Evolutionary conservation across 306 rosid genomes (phyloP).

Genomic region (Lupinus albus): DNA sequence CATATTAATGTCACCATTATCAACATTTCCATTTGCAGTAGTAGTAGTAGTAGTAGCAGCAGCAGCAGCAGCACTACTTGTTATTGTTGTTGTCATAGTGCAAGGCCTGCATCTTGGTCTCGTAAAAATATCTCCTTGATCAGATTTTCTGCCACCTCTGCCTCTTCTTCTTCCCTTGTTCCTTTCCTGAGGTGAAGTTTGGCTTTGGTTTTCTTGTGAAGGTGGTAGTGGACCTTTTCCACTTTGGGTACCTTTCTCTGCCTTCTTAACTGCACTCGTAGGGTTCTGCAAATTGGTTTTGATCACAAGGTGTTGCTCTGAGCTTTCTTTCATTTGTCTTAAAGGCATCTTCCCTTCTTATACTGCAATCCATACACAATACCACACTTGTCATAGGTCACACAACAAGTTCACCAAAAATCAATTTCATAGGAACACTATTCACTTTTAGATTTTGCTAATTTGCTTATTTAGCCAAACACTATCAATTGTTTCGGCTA

Average conservation of each 20-base stretch:
- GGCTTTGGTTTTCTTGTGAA: constrained; percentile 57
- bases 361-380: constrained; percentile 31
- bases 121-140: constrained; percentile 78
- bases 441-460: constrained; percentile 44
- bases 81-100: constrained; percentile 45
- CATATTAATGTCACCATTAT: constrained; percentile 63
- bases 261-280: no score
- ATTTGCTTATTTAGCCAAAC: constrained; percentile 43
- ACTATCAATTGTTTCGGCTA: constrained; percentile 42
- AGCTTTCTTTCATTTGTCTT: constrained; percentile 88
- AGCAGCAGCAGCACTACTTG: background rate
- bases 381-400: constrained; percentile 17
- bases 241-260: constrained; percentile 70
- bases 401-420: constrained; percentile 41
- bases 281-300: constrained; percentile 53
- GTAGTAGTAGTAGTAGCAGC: no score
- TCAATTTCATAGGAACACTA: constrained; percentile 33
- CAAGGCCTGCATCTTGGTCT: constrained; percentile 85
- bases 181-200: constrained; percentile 62
- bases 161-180: constrained; percentile 84
- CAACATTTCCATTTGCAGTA: constrained; percentile 45
- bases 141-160: constrained; percentile 82
- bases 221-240: constrained; percentile 68
- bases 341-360: constrained; percentile 71
- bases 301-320: constrained; percentile 93